A percentile compares a stretch with the other conserved stretches of the same genome.
Evolutionary conservation across 495 filamentous ascomycete genomes (phyloP).

Genomic region (Penicillium simplicissimum): DNA sequence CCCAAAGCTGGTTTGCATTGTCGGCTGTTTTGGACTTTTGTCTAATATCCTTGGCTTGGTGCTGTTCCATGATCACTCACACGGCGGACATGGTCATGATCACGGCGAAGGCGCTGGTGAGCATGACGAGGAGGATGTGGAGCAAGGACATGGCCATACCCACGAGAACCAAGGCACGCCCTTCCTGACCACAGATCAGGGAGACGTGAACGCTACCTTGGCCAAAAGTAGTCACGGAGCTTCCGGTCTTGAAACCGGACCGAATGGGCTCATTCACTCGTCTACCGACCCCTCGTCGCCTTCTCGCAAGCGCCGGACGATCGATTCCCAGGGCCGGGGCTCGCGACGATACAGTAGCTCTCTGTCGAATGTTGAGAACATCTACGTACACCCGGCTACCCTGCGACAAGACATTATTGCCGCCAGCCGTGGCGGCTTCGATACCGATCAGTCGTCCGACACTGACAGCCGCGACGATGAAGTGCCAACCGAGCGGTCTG

Average conservation of each 20-base stretch:
- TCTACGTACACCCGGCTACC: constrained; percentile 84
- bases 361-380: constrained; percentile 63
- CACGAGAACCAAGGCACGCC: constrained; percentile 30
- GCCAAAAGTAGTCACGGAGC: constrained; percentile 29
- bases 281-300: constrained; percentile 33
- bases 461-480: constrained; percentile 53
- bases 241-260: constrained; percentile 24
- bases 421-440: constrained; percentile 57
- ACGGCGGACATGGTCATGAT: constrained; percentile 60
- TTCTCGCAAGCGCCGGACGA: constrained; percentile 33
- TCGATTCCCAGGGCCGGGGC: constrained; percentile 46
- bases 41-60: constrained; percentile 89
- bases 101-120: constrained; percentile 46
- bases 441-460: constrained; percentile 55
- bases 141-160: constrained; percentile 49
- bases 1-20: constrained; percentile 80
- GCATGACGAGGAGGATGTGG: constrained; percentile 37
- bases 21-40: constrained; percentile 80
- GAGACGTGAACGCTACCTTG: constrained; percentile 51
- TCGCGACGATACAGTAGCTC: constrained; percentile 56
- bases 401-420: constrained; percentile 90
- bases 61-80: constrained; percentile 90
- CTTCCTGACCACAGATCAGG: constrained; percentile 43
- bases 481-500: constrained; percentile 42
- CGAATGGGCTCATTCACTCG: constrained; percentile 43